Percentiles rank a stretch among this genome's conserved stretches.
These are phyloP conservation scores for Aspergillus sclerotiicarbonarius DNA, from an alignment of 495 filamentous ascomycete species.

Conservation along the genomic window DNA sequence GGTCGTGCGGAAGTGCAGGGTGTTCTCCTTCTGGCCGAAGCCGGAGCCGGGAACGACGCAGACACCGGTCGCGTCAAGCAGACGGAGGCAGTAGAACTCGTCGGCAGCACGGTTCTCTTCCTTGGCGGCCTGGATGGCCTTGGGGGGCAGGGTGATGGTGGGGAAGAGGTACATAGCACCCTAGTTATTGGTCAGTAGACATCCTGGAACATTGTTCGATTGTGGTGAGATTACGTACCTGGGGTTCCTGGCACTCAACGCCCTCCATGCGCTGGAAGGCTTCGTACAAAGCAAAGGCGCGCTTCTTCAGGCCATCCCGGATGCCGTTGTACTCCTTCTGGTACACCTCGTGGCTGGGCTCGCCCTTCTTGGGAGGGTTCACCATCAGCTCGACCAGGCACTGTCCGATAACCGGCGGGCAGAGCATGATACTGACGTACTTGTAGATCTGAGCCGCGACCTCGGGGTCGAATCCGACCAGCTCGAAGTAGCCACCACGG, in stretches of 20 bases:
- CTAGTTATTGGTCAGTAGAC: slow-evolving; percentile 35
- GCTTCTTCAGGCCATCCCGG: slow-evolving; percentile 67
- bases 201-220: not conserved
- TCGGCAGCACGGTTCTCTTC: slow-evolving; percentile 74
- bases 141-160: slow-evolving; percentile 72
- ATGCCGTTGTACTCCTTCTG: slow-evolving; percentile 78
- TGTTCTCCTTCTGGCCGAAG: slow-evolving; percentile 91
- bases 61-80: slow-evolving; percentile 94
- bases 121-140: slow-evolving; percentile 71
- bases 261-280: slow-evolving; percentile 95
- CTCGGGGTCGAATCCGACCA: slow-evolving; percentile 79
- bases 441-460: slow-evolving; percentile 97
- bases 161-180: slow-evolving; percentile 99
- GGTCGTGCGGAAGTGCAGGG: slow-evolving; percentile 92
- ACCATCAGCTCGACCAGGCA: slow-evolving; percentile 96
- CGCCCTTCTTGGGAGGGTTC: slow-evolving; percentile 81
- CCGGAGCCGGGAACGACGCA: slow-evolving; percentile 90
- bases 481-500: slow-evolving; percentile 94
- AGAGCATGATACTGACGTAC: slow-evolving; percentile 92
- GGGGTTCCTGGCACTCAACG: slow-evolving; percentile 80
- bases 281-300: slow-evolving; percentile 80
- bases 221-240: slow-evolving; percentile 35
- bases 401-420: slow-evolving; percentile 92
- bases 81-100: slow-evolving; percentile 87
- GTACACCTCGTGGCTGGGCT: slow-evolving; percentile 81